Evolutionary conservation across 1,139 yeast species (phyloP).

Genomic region (Suhomyces ambrosiae): DNA sequence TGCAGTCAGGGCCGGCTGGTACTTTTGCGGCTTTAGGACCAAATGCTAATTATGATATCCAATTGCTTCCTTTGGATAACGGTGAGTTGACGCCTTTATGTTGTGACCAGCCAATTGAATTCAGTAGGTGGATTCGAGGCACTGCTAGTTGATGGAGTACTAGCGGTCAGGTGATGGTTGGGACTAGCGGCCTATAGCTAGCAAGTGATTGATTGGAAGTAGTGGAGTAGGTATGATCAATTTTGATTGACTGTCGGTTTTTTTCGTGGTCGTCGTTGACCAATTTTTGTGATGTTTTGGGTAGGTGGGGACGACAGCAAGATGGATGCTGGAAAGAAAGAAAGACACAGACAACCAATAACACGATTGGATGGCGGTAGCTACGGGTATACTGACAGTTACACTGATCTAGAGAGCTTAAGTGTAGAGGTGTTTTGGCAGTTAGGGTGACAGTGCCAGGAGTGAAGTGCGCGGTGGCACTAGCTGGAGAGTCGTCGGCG

Average conservation of each 20-base stretch:
- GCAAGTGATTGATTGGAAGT: constrained; percentile 9
- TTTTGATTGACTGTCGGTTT: constrained; percentile 6
- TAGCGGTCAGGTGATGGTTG: constrained; percentile 4
- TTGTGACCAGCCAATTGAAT: constrained; percentile 2
- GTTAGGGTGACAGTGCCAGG: too few relatives aligned
- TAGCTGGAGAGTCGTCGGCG: too few relatives aligned
- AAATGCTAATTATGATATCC: background rate
- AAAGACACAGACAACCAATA: too few relatives aligned
- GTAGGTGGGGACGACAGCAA: constrained; percentile 1
- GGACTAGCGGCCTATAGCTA: constrained; percentile 9
- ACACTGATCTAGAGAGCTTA: too few relatives aligned
- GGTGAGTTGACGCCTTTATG: background rate
- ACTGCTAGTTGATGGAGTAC: constrained; percentile 2
- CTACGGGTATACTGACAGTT: too few relatives aligned
- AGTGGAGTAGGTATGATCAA: constrained; percentile 9
- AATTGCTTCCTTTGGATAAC: background rate
- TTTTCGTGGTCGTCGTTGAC: constrained; percentile 14
- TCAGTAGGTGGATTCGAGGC: background rate
- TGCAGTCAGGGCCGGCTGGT: background rate
- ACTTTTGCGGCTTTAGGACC: background rate
- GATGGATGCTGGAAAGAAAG: background rate
- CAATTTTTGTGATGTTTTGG: constrained; percentile 10
- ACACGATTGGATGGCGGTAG: too few relatives aligned
- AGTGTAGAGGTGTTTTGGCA: too few relatives aligned
- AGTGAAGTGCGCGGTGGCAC: too few relatives aligned